A percentile compares a stretch with the other conserved stretches of the same genome.
Evolutionary conservation across 805 yeast genomes (phyloP).

Genomic region (Saccharomycopsis capsularis): DNA sequence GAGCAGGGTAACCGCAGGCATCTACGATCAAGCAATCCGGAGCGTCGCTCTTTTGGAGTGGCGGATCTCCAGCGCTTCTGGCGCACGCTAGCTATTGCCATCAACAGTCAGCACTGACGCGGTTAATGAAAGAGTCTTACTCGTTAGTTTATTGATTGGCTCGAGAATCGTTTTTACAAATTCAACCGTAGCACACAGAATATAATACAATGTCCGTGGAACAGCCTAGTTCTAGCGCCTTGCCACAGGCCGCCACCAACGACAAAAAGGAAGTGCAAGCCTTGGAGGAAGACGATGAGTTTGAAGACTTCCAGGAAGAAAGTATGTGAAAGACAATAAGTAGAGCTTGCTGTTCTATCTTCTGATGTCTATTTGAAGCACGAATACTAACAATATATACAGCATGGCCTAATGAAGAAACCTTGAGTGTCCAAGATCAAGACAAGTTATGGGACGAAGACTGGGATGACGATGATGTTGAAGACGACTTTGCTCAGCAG

Average conservation of each 20-base stretch:
- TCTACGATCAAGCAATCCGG: no score
- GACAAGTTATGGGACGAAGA: constrained; percentile 88
- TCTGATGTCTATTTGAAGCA: constrained; percentile 3
- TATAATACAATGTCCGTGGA: constrained; percentile 20
- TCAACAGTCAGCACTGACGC: no score
- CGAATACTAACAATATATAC: constrained; percentile 7
- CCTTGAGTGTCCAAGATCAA: constrained; percentile 45
- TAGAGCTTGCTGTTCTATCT: not conserved
- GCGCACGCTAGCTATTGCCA: no score
- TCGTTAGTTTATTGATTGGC: no score
- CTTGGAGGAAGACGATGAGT: constrained; percentile 93
- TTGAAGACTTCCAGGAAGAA: constrained; percentile 93
- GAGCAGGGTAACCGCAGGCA: no score
- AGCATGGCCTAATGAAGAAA: constrained; percentile 63
- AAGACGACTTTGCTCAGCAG: constrained; percentile 76
- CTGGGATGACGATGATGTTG: constrained; percentile 95
- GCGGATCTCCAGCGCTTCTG: no score
- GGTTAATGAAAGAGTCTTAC: no score
- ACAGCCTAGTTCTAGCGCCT: constrained; percentile 4
- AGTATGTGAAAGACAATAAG: constrained; percentile 30
- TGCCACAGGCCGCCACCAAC: not conserved
- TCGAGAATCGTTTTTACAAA: no score
- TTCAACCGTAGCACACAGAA: no score
- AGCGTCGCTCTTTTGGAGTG: no score
- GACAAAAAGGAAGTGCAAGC: constrained; percentile 42